A percentile compares a stretch with the other conserved stretches of the same genome.
These are phyloP conservation scores for Vanderwaltozyma yarrowii DNA, from an alignment of 805 yeast genomes.

Conservation along the genomic window DNA sequence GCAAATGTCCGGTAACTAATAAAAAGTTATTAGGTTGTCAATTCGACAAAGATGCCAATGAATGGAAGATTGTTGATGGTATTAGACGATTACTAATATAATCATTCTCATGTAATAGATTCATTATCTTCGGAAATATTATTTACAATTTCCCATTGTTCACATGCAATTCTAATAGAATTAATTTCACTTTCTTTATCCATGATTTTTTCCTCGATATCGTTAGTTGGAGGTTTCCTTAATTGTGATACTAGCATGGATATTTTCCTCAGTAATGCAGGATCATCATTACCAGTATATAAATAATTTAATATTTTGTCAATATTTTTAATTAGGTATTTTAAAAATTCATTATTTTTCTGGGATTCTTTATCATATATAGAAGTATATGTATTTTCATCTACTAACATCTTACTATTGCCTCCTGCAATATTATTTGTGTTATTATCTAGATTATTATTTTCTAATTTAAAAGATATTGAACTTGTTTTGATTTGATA, in stretches of 20 bases:
- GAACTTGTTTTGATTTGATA: no score
- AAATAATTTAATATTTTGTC: slow-evolving; percentile 16
- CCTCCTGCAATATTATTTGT: no score
- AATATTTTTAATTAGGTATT: slow-evolving; percentile 8
- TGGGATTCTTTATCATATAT: slow-evolving; percentile 3
- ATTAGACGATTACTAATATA: slow-evolving; percentile 63
- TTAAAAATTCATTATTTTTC: slow-evolving; percentile 1
- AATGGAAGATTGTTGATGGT: slow-evolving; percentile 72
- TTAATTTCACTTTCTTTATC: slow-evolving; percentile 20
- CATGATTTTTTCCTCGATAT: slow-evolving; percentile 18
- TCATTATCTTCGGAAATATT: no score
- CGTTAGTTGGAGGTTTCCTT: slow-evolving; percentile 14
- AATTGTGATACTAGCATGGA: slow-evolving; percentile 15
- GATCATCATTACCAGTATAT: slow-evolving; percentile 3
- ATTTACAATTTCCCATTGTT: slow-evolving; percentile 27
- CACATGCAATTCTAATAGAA: slow-evolving; percentile 15
- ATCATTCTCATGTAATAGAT: neutral
- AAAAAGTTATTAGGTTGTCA: slow-evolving; percentile 60
- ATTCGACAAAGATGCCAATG: slow-evolving; percentile 44
- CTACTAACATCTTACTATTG: no score
- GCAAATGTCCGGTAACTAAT: slow-evolving; percentile 75
- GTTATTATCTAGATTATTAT: no score
- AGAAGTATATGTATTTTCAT: neutral
- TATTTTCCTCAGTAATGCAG: slow-evolving; percentile 11
- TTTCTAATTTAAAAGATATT: no score